phyloP scores from a whole-genome alignment of 768 basidiomycete genomes.

The Mycena filopes region DNA sequence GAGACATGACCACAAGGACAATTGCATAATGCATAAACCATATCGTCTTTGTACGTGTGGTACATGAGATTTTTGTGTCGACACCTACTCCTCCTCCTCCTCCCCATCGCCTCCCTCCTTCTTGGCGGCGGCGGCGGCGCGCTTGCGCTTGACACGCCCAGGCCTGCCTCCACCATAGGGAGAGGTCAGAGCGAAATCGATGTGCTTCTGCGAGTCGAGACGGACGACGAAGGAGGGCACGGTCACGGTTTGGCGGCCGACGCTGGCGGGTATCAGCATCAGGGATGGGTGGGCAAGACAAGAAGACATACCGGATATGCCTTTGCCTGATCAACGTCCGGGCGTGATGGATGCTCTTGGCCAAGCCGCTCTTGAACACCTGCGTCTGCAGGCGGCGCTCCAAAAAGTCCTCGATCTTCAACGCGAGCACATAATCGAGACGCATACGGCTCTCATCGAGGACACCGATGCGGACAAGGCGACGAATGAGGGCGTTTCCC shows the following conservation, averaged over 20 bases:
- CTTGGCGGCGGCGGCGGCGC: conserved; percentile 91
- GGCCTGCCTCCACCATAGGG: conserved; percentile 95
- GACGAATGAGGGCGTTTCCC: conserved; percentile 94
- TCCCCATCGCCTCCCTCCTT: conserved; percentile 91
- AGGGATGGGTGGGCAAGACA: not conserved
- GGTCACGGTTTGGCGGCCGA: conserved; percentile 99
- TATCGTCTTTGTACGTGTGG: no score
- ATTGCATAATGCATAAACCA: no score
- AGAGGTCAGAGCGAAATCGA: conserved; percentile 97
- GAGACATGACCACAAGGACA: no score
- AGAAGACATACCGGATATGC: conserved; percentile 87
- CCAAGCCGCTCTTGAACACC: conserved; percentile 98
- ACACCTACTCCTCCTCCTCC: conserved; percentile 85
- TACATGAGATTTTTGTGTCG: no score
- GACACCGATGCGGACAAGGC: conserved; percentile 99
- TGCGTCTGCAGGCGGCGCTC: conserved; percentile 98
- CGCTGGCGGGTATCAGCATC: conserved; percentile 54
- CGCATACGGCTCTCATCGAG: conserved; percentile 99
- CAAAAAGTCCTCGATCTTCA: conserved; percentile 99
- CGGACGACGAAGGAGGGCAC: conserved; percentile 99
- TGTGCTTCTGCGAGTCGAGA: conserved; percentile 99
- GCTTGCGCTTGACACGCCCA: conserved; percentile 99
- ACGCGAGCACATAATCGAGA: conserved; percentile 99
- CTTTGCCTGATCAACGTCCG: conserved; percentile 97
- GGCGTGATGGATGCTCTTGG: conserved; percentile 98